phyloP scores from a whole-genome alignment of 2,329 filamentous ascomycete genomes.

The Tolypocladium inflatum region DNA sequence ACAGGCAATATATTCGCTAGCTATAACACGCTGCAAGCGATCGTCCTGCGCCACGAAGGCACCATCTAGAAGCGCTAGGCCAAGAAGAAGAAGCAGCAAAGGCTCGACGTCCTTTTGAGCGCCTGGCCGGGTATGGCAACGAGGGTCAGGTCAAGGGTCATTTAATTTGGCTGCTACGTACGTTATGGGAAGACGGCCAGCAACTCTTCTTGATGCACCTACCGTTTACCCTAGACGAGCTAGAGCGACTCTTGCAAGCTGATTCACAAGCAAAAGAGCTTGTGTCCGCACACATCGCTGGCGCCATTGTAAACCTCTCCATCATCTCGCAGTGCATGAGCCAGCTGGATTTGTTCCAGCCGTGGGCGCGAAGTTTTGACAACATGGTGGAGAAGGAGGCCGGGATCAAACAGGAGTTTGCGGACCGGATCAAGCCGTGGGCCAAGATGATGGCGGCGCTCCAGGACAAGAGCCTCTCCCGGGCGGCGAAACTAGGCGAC shows the following conservation, averaged over 20 bases:
- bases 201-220: slow-evolving; percentile 21
- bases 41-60: too few relatives aligned
- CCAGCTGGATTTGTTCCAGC: slow-evolving; percentile 36
- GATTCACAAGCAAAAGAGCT: slow-evolving; percentile 24
- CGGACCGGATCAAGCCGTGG: slow-evolving; percentile 4
- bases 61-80: too few relatives aligned
- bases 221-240: slow-evolving; percentile 33
- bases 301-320: slow-evolving; percentile 32
- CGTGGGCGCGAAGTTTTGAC: slow-evolving; percentile 35
- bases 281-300: slow-evolving; percentile 25
- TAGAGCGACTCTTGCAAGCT: slow-evolving; percentile 31
- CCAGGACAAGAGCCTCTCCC: slow-evolving; percentile 6
- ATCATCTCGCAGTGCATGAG: slow-evolving; percentile 32
- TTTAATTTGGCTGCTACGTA: slow-evolving; percentile 26
- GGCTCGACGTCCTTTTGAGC: too few relatives aligned
- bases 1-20: too few relatives aligned
- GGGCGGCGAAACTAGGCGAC: slow-evolving; percentile 14
- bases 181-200: slow-evolving; percentile 25
- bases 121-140: too few relatives aligned
- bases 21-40: too few relatives aligned
- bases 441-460: slow-evolving; percentile 7
- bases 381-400: slow-evolving; percentile 12
- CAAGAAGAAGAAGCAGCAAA: too few relatives aligned
- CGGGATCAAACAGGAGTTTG: slow-evolving; percentile 17
- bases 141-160: slow-evolving; percentile 13